Evolutionary conservation across 148 eudicot genomes (phyloP).

Genomic region (Rhododendron ovatum): DNA sequence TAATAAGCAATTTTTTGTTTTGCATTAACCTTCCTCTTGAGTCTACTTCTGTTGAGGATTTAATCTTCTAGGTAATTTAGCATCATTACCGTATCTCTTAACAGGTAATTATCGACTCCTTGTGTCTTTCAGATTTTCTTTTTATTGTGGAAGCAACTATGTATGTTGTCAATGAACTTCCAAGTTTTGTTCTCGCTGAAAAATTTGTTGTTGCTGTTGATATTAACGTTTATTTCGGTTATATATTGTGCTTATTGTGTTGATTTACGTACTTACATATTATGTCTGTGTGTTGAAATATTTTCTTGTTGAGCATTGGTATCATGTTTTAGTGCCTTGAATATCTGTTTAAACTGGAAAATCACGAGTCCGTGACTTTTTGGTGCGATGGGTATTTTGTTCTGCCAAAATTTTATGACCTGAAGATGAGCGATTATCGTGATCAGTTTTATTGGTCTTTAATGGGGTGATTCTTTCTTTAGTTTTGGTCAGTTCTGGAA

Average conservation of each 20-base stretch:
- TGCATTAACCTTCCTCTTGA: not conserved
- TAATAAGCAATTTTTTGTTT: not conserved
- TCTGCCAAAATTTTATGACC: not conserved
- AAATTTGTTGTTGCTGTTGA: not conserved
- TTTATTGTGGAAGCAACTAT: not conserved
- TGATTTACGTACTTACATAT: not conserved
- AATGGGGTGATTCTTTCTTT: not conserved
- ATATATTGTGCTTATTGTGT: not conserved
- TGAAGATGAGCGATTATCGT: not conserved
- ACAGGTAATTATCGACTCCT: not conserved
- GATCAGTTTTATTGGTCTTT: not conserved
- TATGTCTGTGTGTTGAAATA: not conserved
- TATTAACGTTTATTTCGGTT: not conserved
- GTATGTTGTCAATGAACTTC: not conserved
- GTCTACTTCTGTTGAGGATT: not conserved
- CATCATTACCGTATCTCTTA: not conserved
- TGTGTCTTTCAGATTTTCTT: not conserved
- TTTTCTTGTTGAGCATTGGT: not conserved
- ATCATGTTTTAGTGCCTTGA: not conserved
- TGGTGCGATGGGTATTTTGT: not conserved
- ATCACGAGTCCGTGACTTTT: not conserved
- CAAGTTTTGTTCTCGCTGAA: not conserved
- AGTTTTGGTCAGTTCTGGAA: not conserved
- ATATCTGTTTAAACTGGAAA: not conserved
- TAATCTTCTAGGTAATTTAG: not conserved